A percentile compares a stretch with the other conserved stretches of the same genome.
Evolutionary conservation across 345 rosid species (phyloP).

Genomic region (Acer yangbiense): DNA sequence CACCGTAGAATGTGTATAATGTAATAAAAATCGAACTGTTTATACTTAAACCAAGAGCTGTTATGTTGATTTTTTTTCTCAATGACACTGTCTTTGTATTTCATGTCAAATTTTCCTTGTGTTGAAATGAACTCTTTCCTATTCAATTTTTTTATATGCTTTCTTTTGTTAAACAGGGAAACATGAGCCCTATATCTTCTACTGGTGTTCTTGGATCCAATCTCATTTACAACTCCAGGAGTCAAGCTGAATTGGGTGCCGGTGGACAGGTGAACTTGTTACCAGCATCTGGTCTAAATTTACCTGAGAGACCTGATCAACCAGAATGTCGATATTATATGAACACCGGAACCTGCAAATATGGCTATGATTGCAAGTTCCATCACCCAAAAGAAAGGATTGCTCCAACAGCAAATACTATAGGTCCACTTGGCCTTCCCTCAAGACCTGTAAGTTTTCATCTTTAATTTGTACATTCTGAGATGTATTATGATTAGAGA

Average conservation of each 20-base stretch:
- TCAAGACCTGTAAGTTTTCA: slow-evolving; percentile 62
- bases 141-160: neutral
- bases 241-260: slow-evolving; percentile 54
- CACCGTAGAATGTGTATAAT: neutral
- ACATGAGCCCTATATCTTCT: slow-evolving; percentile 38
- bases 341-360: slow-evolving; percentile 78
- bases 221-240: slow-evolving; percentile 42
- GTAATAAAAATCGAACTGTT: neutral
- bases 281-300: slow-evolving; percentile 34
- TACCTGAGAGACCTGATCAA: slow-evolving; percentile 71
- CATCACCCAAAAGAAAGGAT: slow-evolving; percentile 78
- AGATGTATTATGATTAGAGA: neutral
- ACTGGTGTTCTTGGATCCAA: slow-evolving; percentile 47
- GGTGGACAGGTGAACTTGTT: slow-evolving; percentile 43
- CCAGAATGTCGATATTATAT: slow-evolving; percentile 75
- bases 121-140: neutral
- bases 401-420: slow-evolving; percentile 38
- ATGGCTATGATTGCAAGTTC: slow-evolving; percentile 83
- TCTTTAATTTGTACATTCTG: neutral
- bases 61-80: neutral
- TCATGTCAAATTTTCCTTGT: neutral
- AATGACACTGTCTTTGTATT: neutral
- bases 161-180: slow-evolving; percentile 42
- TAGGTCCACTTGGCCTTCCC: slow-evolving; percentile 56
- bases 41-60: neutral